Evolutionary conservation across 169 alveolate genomes (phyloP), one percentile per base, ranked within the genome.

Genomic region (Theileria luwenshuni): DNA sequence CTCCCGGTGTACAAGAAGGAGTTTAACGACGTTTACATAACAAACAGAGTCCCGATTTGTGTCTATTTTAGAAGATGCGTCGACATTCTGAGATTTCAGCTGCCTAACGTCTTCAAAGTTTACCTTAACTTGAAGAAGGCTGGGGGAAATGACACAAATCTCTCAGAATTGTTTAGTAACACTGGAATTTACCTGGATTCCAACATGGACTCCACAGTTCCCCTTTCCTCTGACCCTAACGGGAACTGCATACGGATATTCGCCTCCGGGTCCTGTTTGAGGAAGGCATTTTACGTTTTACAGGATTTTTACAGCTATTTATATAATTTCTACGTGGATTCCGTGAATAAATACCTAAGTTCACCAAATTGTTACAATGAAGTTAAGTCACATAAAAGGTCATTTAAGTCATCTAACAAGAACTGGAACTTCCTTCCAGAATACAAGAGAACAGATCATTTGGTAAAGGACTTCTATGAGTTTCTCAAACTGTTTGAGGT

Each of bases 191-290:
- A 27, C 56, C 85, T 27, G 86, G 75, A 23, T 35, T 43, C 43
- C 48, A 61, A 32, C 32, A n/a, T n/a, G n/a, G n/a, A n/a, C n/a
- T n/a, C n/a, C n/a, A n/a, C n/a, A n/a, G n/a, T n/a, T n/a, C n/a
- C n/a, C n/a, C n/a, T n/a, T n/a, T n/a, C n/a, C n/a, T n/a, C n/a
- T n/a, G n/a, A 10, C 15, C 59, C 27, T 43, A 17, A 28, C 48
- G 15, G 61, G 5, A 10, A 51, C n/a, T 5, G 61, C 3, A 59
- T 81, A 7, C 30, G 61, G 33, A 35, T 81, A 35, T 67, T 23
- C 28, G 89, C 74, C 5, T 38, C 85, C 0, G 89, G 89, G n/a
- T 25, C 58, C 30, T 81, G 89, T 47, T 62, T 81, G 10, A 75
- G 33, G 27, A 54, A 61, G 63, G 79, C 89, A 23, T 42, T 81